Conservation (phyloP, 2,329 filamentous ascomycete species). For the Pseudogymnoascus sp. region DNA sequence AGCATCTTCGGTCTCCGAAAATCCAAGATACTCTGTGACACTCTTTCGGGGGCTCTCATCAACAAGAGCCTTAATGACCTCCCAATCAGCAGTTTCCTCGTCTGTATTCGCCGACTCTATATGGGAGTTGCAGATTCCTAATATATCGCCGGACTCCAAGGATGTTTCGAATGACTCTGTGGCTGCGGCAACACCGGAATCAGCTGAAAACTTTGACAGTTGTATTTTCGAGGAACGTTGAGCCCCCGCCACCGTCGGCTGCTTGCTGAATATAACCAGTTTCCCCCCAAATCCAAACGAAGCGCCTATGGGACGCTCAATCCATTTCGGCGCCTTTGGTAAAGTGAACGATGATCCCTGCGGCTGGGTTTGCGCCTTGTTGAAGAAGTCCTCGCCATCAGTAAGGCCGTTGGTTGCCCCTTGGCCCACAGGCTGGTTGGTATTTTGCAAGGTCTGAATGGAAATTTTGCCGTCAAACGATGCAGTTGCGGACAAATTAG, state of each 20-base stretch:
- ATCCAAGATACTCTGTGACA: slow-evolving; percentile 85
- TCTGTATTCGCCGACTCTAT: slow-evolving; percentile 68
- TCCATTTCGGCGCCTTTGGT: slow-evolving; percentile 79
- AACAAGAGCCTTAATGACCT: slow-evolving; percentile 81
- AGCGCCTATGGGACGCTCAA: slow-evolving; percentile 73
- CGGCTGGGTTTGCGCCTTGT: slow-evolving; percentile 82
- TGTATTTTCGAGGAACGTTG: slow-evolving; percentile 64
- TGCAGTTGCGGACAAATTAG: slow-evolving; percentile 83
- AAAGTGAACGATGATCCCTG: slow-evolving; percentile 86
- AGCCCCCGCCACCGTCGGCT: slow-evolving; percentile 51
- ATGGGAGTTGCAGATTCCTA: slow-evolving; percentile 70
- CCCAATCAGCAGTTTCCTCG: slow-evolving; percentile 94
- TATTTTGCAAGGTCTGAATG: slow-evolving; percentile 89
- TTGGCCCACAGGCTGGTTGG: slow-evolving; percentile 67
- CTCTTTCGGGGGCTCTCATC: slow-evolving; percentile 77
- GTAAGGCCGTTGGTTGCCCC: slow-evolving; percentile 57
- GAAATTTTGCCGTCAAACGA: slow-evolving; percentile 96
- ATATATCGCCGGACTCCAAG: slow-evolving; percentile 68
- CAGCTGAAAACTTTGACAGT: slow-evolving; percentile 82
- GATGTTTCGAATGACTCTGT: slow-evolving; percentile 83
- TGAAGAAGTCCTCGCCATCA: slow-evolving; percentile 94
- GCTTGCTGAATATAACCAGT: slow-evolving; percentile 64
- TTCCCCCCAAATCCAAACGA: slow-evolving; percentile 96
- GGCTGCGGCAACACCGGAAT: slow-evolving; percentile 73
- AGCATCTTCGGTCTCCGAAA: slow-evolving; percentile 51